These are phyloP conservation scores for Prunus campanulata DNA, from an alignment of 306 rosid species.

Conservation along the genomic window DNA sequence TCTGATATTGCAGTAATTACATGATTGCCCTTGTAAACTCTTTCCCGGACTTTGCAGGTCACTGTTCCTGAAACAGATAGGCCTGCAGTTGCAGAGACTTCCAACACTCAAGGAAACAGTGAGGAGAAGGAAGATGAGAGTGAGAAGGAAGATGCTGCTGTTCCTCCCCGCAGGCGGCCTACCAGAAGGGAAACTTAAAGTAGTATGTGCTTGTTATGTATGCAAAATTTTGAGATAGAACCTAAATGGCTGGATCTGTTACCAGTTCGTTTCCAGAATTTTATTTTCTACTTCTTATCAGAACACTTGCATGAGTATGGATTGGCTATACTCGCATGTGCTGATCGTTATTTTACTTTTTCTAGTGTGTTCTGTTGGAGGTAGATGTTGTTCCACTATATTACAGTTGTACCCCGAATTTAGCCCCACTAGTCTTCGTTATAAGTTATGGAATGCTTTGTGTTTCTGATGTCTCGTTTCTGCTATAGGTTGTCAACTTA, in stretches of 20 bases:
- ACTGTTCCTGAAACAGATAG: slow-evolving; percentile 42
- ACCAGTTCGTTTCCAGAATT: background rate
- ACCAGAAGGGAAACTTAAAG: slow-evolving; percentile 59
- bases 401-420: background rate
- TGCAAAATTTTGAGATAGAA: slow-evolving; percentile 4
- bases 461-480: background rate
- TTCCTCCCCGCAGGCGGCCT: slow-evolving; percentile 58
- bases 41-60: background rate
- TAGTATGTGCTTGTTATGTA: background rate
- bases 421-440: background rate
- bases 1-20: background rate
- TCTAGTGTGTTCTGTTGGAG: background rate
- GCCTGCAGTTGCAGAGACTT: slow-evolving; percentile 34
- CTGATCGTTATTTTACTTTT: background rate
- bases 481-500: background rate
- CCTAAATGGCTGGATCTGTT: background rate
- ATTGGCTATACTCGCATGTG: background rate
- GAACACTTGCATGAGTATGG: background rate
- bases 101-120: slow-evolving; percentile 16
- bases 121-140: slow-evolving; percentile 38
- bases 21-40: background rate
- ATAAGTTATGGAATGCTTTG: background rate
- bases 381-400: background rate
- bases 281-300: slow-evolving; percentile 4
- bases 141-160: slow-evolving; percentile 54